Evolutionary conservation across 1,284 basidiomycete genomes (phyloP).

Genomic region (Trametes versicolor): DNA sequence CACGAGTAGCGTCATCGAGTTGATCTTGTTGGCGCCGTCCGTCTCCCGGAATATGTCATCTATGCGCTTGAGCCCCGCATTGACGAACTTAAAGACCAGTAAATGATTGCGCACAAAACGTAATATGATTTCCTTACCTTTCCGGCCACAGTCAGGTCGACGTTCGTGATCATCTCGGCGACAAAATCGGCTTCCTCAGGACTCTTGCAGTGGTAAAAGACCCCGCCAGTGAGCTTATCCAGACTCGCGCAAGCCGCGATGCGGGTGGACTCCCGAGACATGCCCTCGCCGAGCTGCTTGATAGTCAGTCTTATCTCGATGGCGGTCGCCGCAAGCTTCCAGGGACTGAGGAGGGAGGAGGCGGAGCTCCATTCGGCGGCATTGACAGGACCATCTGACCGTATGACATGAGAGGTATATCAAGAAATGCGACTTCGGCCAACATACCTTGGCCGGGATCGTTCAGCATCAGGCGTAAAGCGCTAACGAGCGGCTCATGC

Average conservation of each 20-base stretch:
- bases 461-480: slow-evolving; percentile 68
- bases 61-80: slow-evolving; percentile 75
- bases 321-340: slow-evolving; percentile 82
- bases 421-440: neutral
- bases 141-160: slow-evolving; percentile 67
- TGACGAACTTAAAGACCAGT: slow-evolving; percentile 66
- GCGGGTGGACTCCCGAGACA: slow-evolving; percentile 63
- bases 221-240: slow-evolving; percentile 67
- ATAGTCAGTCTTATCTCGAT: slow-evolving; percentile 80
- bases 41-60: slow-evolving; percentile 59
- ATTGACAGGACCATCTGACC: slow-evolving; percentile 50
- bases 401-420: neutral
- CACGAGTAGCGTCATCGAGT: slow-evolving; percentile 51
- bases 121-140: slow-evolving; percentile 58
- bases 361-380: slow-evolving; percentile 68
- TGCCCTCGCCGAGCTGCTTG: slow-evolving; percentile 72
- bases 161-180: slow-evolving; percentile 78
- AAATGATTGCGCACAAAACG: neutral
- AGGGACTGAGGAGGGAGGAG: slow-evolving; percentile 75
- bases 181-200: slow-evolving; percentile 83
- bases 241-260: slow-evolving; percentile 64
- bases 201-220: slow-evolving; percentile 77
- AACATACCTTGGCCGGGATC: slow-evolving; percentile 51
- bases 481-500: slow-evolving; percentile 71
- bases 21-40: slow-evolving; percentile 39